Conservation (phyloP, 768 basidiomycete genomes). For the Pisolithus albus region DNA sequence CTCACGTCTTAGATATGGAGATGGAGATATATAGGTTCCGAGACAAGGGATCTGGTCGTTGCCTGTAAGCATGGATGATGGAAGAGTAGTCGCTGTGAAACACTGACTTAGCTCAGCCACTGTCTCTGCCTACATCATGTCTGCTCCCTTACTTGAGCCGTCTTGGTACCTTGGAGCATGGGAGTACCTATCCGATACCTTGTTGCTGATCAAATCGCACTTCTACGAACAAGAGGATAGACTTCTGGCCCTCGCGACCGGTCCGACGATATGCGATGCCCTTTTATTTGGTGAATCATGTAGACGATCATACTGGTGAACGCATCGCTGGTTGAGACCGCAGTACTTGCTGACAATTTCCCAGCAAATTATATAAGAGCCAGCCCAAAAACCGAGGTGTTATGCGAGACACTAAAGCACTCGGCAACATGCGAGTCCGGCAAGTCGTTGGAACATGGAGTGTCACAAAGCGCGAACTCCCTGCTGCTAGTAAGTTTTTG, state of each 20-base stretch:
- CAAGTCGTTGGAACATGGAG: too few species aligned
- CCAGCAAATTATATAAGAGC: slow-evolving; percentile 7
- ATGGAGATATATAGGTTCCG: slow-evolving; percentile 27
- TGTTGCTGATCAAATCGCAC: slow-evolving; percentile 42
- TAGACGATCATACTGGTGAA: slow-evolving; percentile 23
- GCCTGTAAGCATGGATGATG: slow-evolving; percentile 33
- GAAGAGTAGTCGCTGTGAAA: not conserved
- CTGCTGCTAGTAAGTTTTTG: not conserved
- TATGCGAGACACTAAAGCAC: slow-evolving; percentile 34
- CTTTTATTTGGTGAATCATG: slow-evolving; percentile 33
- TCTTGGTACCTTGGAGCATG: slow-evolving; percentile 38
- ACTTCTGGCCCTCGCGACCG: slow-evolving; percentile 43
- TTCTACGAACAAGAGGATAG: slow-evolving; percentile 42
- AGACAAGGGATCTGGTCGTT: slow-evolving; percentile 29
- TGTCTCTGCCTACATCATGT: slow-evolving; percentile 39
- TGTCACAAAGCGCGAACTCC: too few species aligned
- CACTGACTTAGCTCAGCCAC: slow-evolving; percentile 30
- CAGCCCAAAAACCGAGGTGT: slow-evolving; percentile 43
- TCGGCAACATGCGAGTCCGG: slow-evolving; percentile 8
- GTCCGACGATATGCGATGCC: slow-evolving; percentile 45
- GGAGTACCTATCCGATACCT: slow-evolving; percentile 42
- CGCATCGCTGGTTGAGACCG: not conserved
- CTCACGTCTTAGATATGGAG: slow-evolving; percentile 23
- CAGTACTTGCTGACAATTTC: slow-evolving; percentile 2
- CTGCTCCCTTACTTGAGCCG: slow-evolving; percentile 25